These are phyloP conservation scores for Debaryomyces psychrophilus DNA, from an alignment of 1,139 yeast genomes.

Conservation along the genomic window DNA sequence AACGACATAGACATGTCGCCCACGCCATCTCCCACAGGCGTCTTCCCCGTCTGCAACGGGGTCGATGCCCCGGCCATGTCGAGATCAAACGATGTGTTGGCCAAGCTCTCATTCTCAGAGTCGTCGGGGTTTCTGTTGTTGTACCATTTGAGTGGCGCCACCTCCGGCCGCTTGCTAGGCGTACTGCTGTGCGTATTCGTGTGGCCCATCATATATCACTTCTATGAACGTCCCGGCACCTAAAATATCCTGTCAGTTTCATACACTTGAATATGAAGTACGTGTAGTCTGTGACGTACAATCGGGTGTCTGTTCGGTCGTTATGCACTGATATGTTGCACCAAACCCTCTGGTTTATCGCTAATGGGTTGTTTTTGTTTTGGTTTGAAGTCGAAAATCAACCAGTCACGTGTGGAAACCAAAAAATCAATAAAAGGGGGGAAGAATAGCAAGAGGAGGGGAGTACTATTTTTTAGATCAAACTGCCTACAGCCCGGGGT, in stretches of 20 bases:
- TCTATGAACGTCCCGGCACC: conserved; percentile 1
- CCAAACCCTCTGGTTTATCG: background rate
- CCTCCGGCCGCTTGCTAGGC: conserved; percentile 5
- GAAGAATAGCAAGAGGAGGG: background rate
- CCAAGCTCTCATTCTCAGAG: conserved; percentile 19
- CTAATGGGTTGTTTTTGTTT: background rate
- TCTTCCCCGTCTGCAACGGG: conserved; percentile 25
- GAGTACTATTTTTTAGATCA: no score
- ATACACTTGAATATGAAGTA: background rate
- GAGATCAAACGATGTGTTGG: conserved; percentile 24
- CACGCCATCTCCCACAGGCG: conserved; percentile 12
- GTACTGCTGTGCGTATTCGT: conserved; percentile 2
- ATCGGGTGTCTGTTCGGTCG: background rate
- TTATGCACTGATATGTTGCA: background rate
- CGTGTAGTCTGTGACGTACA: background rate
- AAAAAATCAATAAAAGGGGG: background rate
- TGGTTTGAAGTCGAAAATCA: background rate
- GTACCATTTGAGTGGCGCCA: conserved; percentile 15
- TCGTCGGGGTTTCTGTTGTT: conserved; percentile 19
- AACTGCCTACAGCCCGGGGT: no score
- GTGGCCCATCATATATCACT: conserved; percentile 5
- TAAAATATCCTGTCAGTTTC: background rate
- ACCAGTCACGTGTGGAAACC: background rate
- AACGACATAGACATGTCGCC: conserved; percentile 29
- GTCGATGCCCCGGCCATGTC: conserved; percentile 39